Percentiles rank a stretch among this genome's conserved stretches.
phyloP scores from a whole-genome alignment of 768 basidiomycete genomes.

The Terana coerulea region DNA sequence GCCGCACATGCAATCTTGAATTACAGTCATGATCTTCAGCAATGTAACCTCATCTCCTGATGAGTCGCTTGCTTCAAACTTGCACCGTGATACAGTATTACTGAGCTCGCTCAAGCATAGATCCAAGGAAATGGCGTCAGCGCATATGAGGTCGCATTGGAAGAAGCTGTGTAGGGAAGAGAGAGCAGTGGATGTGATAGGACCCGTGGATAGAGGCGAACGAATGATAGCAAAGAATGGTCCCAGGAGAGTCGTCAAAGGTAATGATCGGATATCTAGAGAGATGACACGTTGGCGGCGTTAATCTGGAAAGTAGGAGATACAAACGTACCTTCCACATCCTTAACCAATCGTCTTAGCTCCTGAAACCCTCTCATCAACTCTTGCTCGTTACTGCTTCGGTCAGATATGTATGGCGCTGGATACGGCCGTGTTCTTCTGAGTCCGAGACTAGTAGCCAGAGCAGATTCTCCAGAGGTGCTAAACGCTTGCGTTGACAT shows the following conservation, averaged over 20 bases:
- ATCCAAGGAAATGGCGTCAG: conserved; percentile 53
- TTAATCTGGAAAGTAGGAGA: not conserved
- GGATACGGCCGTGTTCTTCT: conserved; percentile 53
- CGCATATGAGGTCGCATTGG: conserved; percentile 65
- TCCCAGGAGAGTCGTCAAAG: conserved; percentile 61
- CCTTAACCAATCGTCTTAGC: conserved; percentile 70
- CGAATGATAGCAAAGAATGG: conserved; percentile 94
- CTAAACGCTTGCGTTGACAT: conserved; percentile 57
- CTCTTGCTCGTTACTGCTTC: conserved; percentile 68
- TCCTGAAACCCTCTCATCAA: conserved; percentile 90
- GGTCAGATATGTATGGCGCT: conserved; percentile 39
- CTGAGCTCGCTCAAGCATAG: conserved; percentile 78
- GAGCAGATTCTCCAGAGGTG: conserved; percentile 54
- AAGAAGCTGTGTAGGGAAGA: conserved; percentile 88
- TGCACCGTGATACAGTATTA: conserved; percentile 89
- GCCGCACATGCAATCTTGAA: conserved; percentile 76
- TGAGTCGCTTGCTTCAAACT: conserved; percentile 96
- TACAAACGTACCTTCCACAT: conserved; percentile 52
- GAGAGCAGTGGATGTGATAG: conserved; percentile 94
- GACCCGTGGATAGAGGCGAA: conserved; percentile 92
- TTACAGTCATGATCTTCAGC: conserved; percentile 86
- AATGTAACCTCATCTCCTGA: conserved; percentile 98
- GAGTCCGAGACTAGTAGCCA: conserved; percentile 74
- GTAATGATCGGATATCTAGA: conserved; percentile 55
- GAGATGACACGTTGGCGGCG: not conserved